Percentiles rank a stretch among this genome's conserved stretches.
Conservation (phyloP, 2,329 filamentous ascomycete species). For the Cladosporium oxysporum region DNA sequence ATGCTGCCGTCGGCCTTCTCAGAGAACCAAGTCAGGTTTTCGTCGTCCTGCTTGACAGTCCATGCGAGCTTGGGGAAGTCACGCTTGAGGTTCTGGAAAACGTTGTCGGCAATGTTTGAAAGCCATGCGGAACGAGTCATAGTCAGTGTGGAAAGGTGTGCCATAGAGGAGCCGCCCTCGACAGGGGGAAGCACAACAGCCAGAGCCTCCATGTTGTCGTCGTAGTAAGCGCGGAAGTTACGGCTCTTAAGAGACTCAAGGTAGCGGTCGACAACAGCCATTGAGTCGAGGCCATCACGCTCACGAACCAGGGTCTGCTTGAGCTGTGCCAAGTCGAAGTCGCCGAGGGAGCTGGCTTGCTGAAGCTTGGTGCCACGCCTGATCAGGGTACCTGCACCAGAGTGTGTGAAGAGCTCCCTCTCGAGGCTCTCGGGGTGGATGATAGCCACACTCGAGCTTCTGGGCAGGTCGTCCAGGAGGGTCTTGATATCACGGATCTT, state of each 20-base stretch:
- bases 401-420: constrained; percentile 96
- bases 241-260: constrained; percentile 74
- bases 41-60: constrained; percentile 95
- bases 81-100: constrained; percentile 91
- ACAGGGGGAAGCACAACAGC: constrained; percentile 80
- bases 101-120: constrained; percentile 91
- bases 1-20: constrained; percentile 94
- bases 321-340: constrained; percentile 73
- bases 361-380: constrained; percentile 87
- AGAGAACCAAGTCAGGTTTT: constrained; percentile 98
- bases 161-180: constrained; percentile 65
- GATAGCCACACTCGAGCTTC: constrained; percentile 92
- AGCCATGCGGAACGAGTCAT: constrained; percentile 95
- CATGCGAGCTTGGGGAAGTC: constrained; percentile 88
- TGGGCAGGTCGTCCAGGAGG: constrained; percentile 81
- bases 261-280: constrained; percentile 83
- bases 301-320: constrained; percentile 82
- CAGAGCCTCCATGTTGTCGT: constrained; percentile 89
- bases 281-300: constrained; percentile 76
- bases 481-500: constrained; percentile 99
- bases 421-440: constrained; percentile 95
- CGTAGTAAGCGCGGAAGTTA: constrained; percentile 90
- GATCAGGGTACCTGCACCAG: constrained; percentile 89
- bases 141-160: constrained; percentile 84
- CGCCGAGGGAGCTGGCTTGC: constrained; percentile 67